A percentile compares a stretch with the other conserved stretches of the same genome.
Evolutionary conservation across 2,329 filamentous ascomycete genomes (phyloP).

Genomic region (Blastomyces parvus): DNA sequence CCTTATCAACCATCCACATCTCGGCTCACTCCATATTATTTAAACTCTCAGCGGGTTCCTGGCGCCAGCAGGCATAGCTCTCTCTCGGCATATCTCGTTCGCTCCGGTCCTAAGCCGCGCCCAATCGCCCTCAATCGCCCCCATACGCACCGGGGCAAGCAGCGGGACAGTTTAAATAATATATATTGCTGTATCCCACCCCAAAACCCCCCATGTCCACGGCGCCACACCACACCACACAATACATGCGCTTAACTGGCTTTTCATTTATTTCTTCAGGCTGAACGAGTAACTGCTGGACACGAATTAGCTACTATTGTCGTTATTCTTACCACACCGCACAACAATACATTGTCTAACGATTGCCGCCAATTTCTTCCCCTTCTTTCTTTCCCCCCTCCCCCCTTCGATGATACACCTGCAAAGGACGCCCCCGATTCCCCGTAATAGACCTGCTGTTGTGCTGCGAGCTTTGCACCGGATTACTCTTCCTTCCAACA

Average conservation of each 20-base stretch:
- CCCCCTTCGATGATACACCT: neutral
- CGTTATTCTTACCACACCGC: too few relatives aligned
- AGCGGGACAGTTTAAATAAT: neutral
- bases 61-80: neutral
- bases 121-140: too few relatives aligned
- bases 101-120: neutral
- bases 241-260: too few relatives aligned
- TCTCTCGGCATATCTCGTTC: neutral
- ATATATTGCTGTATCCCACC: neutral
- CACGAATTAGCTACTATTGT: too few relatives aligned
- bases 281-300: too few relatives aligned
- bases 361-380: neutral
- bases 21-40: neutral
- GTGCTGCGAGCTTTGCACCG: neutral
- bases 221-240: too few relatives aligned
- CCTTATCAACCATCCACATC: neutral
- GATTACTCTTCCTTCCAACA: neutral
- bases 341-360: too few relatives aligned
- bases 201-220: neutral
- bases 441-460: neutral
- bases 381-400: too few relatives aligned
- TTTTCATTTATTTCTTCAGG: too few relatives aligned
- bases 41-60: too few relatives aligned
- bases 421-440: neutral
- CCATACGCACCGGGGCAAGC: neutral